Conservation (phyloP, 176 grass and related monocot species). For the Carex scoparia region DNA sequence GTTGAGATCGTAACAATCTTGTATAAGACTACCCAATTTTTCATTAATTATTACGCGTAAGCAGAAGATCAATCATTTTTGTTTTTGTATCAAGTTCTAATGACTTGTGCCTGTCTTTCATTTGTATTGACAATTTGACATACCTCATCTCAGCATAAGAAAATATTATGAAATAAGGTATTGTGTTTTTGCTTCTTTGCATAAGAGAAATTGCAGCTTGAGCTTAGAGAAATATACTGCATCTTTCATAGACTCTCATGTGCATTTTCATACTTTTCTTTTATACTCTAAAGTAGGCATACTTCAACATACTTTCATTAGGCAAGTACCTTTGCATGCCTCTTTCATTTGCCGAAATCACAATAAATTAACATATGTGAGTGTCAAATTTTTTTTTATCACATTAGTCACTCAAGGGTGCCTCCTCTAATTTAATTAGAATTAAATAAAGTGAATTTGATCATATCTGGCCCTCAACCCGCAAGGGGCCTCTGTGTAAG, state of each 20-base stretch:
- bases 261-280: neutral
- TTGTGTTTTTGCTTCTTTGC: neutral
- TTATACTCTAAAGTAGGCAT: neutral
- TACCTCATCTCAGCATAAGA: neutral
- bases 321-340: neutral
- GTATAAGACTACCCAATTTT: constrained; percentile 3
- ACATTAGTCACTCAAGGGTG: neutral
- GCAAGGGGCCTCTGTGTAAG: no score
- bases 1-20: constrained; percentile 14
- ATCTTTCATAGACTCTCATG: neutral
- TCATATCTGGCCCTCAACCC: neutral
- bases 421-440: neutral
- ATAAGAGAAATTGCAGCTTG: neutral
- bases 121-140: neutral
- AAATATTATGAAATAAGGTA: neutral
- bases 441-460: neutral
- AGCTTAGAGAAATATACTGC: neutral
- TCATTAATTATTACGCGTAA: constrained; percentile 4
- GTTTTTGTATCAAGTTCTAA: neutral
- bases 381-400: no score
- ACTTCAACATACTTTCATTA: neutral
- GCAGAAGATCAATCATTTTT: neutral
- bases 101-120: neutral
- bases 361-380: neutral
- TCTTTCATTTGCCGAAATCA: neutral